phyloP scores from a whole-genome alignment of 345 rosid species.

The Eucalyptus guilfoylei region DNA sequence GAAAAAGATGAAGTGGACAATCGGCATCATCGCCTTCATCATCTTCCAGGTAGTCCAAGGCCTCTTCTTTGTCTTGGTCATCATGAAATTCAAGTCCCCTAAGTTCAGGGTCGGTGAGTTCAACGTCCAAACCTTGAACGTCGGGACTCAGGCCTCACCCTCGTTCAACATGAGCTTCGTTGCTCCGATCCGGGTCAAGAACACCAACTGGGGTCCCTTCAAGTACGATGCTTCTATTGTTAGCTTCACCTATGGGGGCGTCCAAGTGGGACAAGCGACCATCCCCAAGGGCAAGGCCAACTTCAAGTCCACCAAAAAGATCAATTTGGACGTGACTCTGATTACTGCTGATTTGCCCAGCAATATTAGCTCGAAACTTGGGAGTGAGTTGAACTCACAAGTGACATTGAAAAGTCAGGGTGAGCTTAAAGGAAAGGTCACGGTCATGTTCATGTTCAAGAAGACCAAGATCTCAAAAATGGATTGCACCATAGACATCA shows the following conservation, averaged over 20 bases:
- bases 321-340: neutral
- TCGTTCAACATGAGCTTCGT: neutral
- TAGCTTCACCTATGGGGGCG: neutral
- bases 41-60: slow-evolving; percentile 1
- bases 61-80: neutral
- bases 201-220: slow-evolving; percentile 10
- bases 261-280: neutral
- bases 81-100: neutral
- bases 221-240: neutral
- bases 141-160: neutral
- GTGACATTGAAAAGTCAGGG: neutral
- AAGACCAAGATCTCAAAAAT: neutral
- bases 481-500: neutral
- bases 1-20: slow-evolving; percentile 1
- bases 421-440: neutral
- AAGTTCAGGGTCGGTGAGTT: neutral
- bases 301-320: slow-evolving; percentile 1
- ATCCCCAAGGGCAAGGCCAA: neutral
- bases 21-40: neutral
- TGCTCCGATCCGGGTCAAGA: slow-evolving; percentile 6
- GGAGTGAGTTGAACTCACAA: neutral
- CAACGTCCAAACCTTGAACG: neutral
- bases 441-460: neutral
- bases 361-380: neutral
- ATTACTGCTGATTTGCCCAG: neutral